Percentiles rank a stretch among this genome's conserved stretches.
These are phyloP conservation scores for Xerocomus potaroensis DNA, from an alignment of 768 basidiomycete species.

Conservation along the genomic window DNA sequence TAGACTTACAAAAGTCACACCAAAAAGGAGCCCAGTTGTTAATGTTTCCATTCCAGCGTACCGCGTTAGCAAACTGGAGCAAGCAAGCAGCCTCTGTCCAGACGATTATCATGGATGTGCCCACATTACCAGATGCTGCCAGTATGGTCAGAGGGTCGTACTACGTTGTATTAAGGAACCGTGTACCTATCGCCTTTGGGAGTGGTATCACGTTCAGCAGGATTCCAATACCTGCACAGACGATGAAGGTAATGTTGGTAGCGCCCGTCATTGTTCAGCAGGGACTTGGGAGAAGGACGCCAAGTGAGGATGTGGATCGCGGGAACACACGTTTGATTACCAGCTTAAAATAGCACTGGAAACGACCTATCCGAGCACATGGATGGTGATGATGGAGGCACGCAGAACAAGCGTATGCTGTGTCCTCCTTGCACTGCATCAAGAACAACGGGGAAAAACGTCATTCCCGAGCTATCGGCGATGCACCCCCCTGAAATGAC, in stretches of 20 bases:
- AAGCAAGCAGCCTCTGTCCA: slow-evolving; percentile 31
- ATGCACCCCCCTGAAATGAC: too few species aligned
- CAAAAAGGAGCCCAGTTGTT: slow-evolving; percentile 37
- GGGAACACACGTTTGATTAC: neutral
- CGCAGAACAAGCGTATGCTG: neutral
- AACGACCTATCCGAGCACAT: too few species aligned
- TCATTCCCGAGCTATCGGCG: too few species aligned
- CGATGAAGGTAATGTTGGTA: slow-evolving; percentile 20
- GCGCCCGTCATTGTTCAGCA: slow-evolving; percentile 4
- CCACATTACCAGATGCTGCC: slow-evolving; percentile 26
- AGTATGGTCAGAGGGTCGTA: neutral
- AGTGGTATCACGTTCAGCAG: slow-evolving; percentile 42
- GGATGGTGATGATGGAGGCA: too few species aligned
- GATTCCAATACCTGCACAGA: slow-evolving; percentile 36
- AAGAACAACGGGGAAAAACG: too few species aligned
- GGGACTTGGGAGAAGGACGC: neutral
- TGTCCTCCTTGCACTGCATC: too few species aligned
- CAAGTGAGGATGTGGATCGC: neutral
- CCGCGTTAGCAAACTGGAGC: slow-evolving; percentile 32
- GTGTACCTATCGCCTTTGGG: slow-evolving; percentile 52
- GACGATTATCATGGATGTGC: slow-evolving; percentile 30
- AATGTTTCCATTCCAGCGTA: slow-evolving; percentile 34
- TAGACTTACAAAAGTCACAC: slow-evolving; percentile 52
- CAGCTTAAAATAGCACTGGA: too few species aligned
- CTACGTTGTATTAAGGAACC: neutral